These are phyloP conservation scores for Yamadazyma triangularis DNA, from an alignment of 1,139 yeast species.

Conservation along the genomic window DNA sequence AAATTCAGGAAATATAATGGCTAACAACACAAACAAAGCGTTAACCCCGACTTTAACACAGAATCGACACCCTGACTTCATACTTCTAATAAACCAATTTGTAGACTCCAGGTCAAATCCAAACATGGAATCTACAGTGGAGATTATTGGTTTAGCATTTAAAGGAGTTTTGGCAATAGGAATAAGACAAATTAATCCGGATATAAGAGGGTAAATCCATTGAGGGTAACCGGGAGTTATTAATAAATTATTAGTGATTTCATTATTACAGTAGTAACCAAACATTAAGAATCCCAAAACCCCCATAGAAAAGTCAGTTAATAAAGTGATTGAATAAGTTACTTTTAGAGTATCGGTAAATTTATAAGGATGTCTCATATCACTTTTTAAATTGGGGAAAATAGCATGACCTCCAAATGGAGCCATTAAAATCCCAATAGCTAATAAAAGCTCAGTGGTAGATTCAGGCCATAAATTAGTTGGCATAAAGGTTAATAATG, in stretches of 20 bases:
- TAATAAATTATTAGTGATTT: slow-evolving; percentile 74
- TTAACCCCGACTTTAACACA: slow-evolving; percentile 44
- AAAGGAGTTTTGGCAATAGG: slow-evolving; percentile 88
- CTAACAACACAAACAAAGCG: slow-evolving; percentile 44
- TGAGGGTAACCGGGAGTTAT: slow-evolving; percentile 69
- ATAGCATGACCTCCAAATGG: slow-evolving; percentile 65
- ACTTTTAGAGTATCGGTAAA: slow-evolving; percentile 33
- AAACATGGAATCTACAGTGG: slow-evolving; percentile 47
- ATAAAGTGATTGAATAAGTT: slow-evolving; percentile 60
- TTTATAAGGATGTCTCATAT: slow-evolving; percentile 52
- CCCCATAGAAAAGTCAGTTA: slow-evolving; percentile 74
- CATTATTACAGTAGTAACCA: slow-evolving; percentile 71
- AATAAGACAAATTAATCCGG: slow-evolving; percentile 69
- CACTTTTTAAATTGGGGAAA: slow-evolving; percentile 55
- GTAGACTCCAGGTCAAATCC: slow-evolving; percentile 14
- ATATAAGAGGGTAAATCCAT: slow-evolving; percentile 59
- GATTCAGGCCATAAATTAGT: slow-evolving; percentile 46
- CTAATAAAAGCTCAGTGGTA: slow-evolving; percentile 36
- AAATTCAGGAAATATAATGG: slow-evolving; percentile 55
- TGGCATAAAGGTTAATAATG: slow-evolving; percentile 38
- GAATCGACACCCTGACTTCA: slow-evolving; percentile 14
- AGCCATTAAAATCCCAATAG: slow-evolving; percentile 55
- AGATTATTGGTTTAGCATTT: slow-evolving; percentile 79
- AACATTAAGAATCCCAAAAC: slow-evolving; percentile 84
- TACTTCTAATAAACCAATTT: slow-evolving; percentile 7